phyloP scores from a whole-genome alignment of 169 alveolate species.

The Cryptosporidium meleagridis region DNA sequence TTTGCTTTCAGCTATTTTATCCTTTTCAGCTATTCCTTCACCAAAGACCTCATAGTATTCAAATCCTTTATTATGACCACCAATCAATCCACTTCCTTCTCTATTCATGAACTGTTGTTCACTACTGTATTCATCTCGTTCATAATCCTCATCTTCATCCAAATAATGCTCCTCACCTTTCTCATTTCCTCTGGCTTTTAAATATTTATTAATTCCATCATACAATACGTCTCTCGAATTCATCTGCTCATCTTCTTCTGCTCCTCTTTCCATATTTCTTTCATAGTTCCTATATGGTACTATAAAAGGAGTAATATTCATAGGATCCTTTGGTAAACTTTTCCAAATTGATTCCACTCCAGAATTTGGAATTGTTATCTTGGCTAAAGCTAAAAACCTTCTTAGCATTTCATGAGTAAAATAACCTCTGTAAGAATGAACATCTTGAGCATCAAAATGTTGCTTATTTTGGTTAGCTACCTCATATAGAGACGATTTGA shows the following conservation, averaged over 20 bases:
- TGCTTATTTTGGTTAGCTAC: neutral
- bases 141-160: neutral
- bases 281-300: neutral
- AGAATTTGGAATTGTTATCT: slow-evolving; percentile 24
- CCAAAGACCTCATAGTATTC: neutral
- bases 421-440: slow-evolving; percentile 18
- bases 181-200: neutral
- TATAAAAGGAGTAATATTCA: slow-evolving; percentile 22
- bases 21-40: neutral
- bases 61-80: neutral
- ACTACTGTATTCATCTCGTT: neutral
- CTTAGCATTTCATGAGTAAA: slow-evolving; percentile 57
- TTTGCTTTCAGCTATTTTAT: no score
- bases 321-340: slow-evolving; percentile 47
- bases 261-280: neutral
- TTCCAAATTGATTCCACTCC: slow-evolving; percentile 44
- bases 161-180: neutral
- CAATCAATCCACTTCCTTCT: neutral
- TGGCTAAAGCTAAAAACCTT: slow-evolving; percentile 52
- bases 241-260: neutral
- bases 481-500: slow-evolving; percentile 24
- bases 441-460: slow-evolving; percentile 56
- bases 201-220: neutral
- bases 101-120: neutral
- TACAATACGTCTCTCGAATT: no score